Evolutionary conservation across 2,329 filamentous ascomycete species (phyloP).

Genomic region (Rhynchosporium agropyri): DNA sequence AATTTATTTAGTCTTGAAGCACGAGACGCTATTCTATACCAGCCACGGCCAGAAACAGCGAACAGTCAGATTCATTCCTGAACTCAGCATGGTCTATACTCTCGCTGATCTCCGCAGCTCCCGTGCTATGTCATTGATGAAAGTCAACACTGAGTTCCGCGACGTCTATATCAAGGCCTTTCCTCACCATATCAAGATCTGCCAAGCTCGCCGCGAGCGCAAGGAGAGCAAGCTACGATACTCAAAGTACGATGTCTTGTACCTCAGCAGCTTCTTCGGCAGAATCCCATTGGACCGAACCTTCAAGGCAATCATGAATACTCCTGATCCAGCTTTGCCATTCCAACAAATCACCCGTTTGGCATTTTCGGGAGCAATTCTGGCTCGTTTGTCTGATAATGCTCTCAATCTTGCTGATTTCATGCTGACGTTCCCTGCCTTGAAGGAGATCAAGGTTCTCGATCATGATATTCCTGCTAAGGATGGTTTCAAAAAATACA

Average conservation of each 20-base stretch:
- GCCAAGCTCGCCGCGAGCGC: not conserved
- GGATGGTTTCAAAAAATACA: not conserved
- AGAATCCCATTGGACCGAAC: not conserved
- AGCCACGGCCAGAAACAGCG: not conserved
- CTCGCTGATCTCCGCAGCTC: not conserved
- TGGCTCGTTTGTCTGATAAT: not conserved
- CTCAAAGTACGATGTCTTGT: not conserved
- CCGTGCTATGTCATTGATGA: not conserved
- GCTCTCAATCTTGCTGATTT: not conserved
- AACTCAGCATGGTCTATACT: not conserved
- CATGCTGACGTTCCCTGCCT: not conserved
- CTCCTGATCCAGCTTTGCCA: not conserved
- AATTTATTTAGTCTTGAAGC: not conserved
- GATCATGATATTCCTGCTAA: not conserved
- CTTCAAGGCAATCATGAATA: not conserved
- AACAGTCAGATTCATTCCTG: not conserved
- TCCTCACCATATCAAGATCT: not conserved
- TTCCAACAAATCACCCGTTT: not conserved
- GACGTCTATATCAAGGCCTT: not conserved
- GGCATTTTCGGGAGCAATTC: not conserved
- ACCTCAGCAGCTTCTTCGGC: not conserved
- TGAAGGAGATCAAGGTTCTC: conserved; percentile 3
- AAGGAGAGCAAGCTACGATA: not conserved
- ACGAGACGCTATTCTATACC: not conserved
- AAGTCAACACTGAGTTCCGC: not conserved